These are phyloP conservation scores for Taiozyma sp. DNA, from an alignment of 1,139 yeast species.

Conservation along the genomic window DNA sequence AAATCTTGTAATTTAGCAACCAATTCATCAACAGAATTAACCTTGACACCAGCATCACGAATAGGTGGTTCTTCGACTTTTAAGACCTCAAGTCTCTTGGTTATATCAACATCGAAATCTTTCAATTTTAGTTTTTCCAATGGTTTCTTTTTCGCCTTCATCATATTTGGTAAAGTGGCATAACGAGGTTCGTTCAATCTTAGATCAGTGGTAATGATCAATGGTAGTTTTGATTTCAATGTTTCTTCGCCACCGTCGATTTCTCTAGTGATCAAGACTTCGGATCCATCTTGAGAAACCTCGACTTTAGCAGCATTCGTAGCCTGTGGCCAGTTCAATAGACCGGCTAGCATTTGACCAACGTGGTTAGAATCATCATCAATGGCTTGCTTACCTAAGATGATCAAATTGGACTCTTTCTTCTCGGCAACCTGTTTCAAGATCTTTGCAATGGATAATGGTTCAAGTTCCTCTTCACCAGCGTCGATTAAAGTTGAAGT, in stretches of 20 bases:
- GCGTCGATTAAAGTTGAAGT: conserved; percentile 77
- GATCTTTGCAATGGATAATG: conserved; percentile 86
- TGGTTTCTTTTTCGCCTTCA: conserved; percentile 98
- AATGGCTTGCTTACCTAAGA: conserved; percentile 94
- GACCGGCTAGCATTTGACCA: conserved; percentile 96
- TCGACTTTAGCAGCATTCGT: conserved; percentile 91
- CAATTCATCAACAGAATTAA: conserved; percentile 77
- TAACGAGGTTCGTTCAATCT: conserved; percentile 93
- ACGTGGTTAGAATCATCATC: conserved; percentile 95
- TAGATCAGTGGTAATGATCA: conserved; percentile 87
- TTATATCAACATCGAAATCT: conserved; percentile 63
- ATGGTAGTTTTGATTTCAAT: conserved; percentile 71
- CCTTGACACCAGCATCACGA: conserved; percentile 79
- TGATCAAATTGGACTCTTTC: conserved; percentile 69
- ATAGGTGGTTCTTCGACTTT: conserved; percentile 83
- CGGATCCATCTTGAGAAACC: conserved; percentile 33
- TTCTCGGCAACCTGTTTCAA: conserved; percentile 69
- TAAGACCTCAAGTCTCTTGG: conserved; percentile 62
- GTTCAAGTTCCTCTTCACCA: conserved; percentile 72
- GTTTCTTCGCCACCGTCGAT: conserved; percentile 94
- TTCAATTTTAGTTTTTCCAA: conserved; percentile 62
- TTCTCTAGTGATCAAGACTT: conserved; percentile 80
- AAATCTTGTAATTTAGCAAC: conserved; percentile 70
- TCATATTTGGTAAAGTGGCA: conserved; percentile 88
- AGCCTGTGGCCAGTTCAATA: conserved; percentile 96